Base-by-base conservation (phyloP, 1,284 basidiomycete species). In the Trametes pubescens region DNA sequence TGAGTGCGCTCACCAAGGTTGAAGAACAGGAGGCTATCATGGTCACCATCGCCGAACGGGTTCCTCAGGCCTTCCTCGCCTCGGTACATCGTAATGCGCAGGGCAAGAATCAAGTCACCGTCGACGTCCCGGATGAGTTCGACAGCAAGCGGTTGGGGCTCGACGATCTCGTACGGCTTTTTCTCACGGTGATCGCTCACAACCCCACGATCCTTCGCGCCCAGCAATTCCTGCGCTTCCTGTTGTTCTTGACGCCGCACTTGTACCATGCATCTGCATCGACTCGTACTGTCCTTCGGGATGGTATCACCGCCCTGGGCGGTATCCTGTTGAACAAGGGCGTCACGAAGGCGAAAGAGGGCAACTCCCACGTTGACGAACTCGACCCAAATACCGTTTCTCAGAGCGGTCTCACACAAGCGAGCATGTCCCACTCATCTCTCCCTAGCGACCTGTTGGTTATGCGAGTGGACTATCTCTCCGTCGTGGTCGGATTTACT, bases 181-280 rank as follows among this genome's bases (percentile, higher is more conserved):
- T 93, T 71, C 81, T 94, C 35, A 94, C 92, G 2, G 89, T 93
- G 64, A 92, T 94, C 60, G 91, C 91, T 2, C 89, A 93, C 65
- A 89, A 93, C 73, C 83, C 89, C 11, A 81, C 84, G 0, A 86
- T 87, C 49, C 75, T 82, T 24, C 86, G 91, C 24, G 88, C 90
- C 1, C 83, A 91, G 69, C 82, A 87, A 60, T 92, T 94, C 75
- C 76, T 94, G 34, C 81, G 80, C 4, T 79, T 92, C 18, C 80
- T 94, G 35, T 82, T 86, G 4, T 80, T 81, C 44, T 76, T 92
- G 37, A 77, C 85, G 0, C 88, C 89, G 1, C 74, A 84, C 62
- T 78, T 93, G 24, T 89, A 87, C 69, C 76, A 88, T 65, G 79
- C 81, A 13, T 85, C 86, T 2, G 70, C 76, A 1, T 78, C 82